These are phyloP conservation scores for Cadophora sp. DNA, from an alignment of 2,329 filamentous ascomycete genomes.

Conservation along the genomic window DNA sequence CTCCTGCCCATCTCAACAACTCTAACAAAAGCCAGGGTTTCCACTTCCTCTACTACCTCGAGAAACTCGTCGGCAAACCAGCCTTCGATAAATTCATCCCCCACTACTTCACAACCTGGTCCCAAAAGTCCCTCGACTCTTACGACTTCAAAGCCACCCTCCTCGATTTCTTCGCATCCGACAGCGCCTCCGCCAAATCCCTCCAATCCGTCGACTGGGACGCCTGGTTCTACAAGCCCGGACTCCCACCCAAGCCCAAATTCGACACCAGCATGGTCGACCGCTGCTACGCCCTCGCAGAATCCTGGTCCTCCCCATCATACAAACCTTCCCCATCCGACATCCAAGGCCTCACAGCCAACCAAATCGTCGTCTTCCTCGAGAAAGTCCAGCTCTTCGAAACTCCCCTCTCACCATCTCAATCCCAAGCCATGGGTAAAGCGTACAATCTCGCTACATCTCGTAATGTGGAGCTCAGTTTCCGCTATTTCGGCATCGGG, in stretches of 20 bases:
- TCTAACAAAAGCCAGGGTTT: constrained; percentile 65
- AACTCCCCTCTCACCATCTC: constrained; percentile 65
- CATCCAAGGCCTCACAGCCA: constrained; percentile 76
- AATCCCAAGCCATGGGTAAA: constrained; percentile 74
- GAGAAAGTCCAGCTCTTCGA: constrained; percentile 76
- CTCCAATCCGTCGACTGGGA: constrained; percentile 87
- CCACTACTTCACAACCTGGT: constrained; percentile 88
- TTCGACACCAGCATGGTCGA: constrained; percentile 91
- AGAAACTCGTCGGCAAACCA: constrained; percentile 82
- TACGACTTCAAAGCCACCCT: constrained; percentile 94
- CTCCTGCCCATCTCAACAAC: neutral
- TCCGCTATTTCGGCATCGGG: constrained; percentile 80
- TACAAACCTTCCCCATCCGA: constrained; percentile 73
- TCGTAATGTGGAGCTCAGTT: constrained; percentile 85
- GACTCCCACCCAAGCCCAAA: constrained; percentile 85
- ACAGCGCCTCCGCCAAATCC: constrained; percentile 66
- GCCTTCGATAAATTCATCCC: constrained; percentile 96
- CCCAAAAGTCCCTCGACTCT: constrained; percentile 86
- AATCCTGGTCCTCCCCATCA: constrained; percentile 75
- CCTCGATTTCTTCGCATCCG: constrained; percentile 80
- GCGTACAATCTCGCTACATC: constrained; percentile 77
- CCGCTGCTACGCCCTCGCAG: constrained; percentile 80
- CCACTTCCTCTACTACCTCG: constrained; percentile 89
- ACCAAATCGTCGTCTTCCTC: constrained; percentile 91
- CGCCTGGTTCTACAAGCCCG: constrained; percentile 84